A percentile compares a stretch with the other conserved stretches of the same genome.
Conservation (phyloP, 2,329 filamentous ascomycete genomes). For the Arthrobotrys pseudoclavata region DNA sequence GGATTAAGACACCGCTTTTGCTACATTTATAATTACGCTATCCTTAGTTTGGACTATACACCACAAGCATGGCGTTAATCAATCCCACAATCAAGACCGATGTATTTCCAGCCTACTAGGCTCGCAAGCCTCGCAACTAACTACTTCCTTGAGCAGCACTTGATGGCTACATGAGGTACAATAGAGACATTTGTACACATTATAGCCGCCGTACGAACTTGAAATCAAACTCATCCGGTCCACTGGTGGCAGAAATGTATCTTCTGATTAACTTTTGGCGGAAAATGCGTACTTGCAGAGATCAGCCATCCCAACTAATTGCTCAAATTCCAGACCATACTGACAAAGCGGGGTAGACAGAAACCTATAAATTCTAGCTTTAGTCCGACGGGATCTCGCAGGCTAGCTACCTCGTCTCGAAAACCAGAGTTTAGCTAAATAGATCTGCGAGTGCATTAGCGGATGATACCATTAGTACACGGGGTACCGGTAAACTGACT, state of each 20-base stretch:
- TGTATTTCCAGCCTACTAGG: background rate
- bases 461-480: constrained; percentile 38
- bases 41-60: constrained; percentile 2
- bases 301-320: constrained; percentile 22
- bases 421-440: background rate
- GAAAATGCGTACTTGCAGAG: constrained; percentile 7
- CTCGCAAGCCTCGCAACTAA: constrained; percentile 43
- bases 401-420: constrained; percentile 18
- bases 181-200: background rate
- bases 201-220: background rate
- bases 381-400: constrained; percentile 11
- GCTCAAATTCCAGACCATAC: background rate
- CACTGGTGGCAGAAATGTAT: background rate
- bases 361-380: background rate
- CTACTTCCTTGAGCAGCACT: constrained; percentile 41
- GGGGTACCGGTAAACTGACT: constrained; percentile 17
- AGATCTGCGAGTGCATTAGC: background rate
- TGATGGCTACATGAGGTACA: background rate
- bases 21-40: constrained; percentile 3
- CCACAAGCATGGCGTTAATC: constrained; percentile 13
- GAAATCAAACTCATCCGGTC: background rate
- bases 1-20: constrained; percentile 40
- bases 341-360: constrained; percentile 4
- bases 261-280: background rate
- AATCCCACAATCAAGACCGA: constrained; percentile 15